Evolutionary conservation across 768 basidiomycete species (phyloP), one percentile per base, ranked within the genome.

Genomic region (Kwoniella dendrophila): DNA sequence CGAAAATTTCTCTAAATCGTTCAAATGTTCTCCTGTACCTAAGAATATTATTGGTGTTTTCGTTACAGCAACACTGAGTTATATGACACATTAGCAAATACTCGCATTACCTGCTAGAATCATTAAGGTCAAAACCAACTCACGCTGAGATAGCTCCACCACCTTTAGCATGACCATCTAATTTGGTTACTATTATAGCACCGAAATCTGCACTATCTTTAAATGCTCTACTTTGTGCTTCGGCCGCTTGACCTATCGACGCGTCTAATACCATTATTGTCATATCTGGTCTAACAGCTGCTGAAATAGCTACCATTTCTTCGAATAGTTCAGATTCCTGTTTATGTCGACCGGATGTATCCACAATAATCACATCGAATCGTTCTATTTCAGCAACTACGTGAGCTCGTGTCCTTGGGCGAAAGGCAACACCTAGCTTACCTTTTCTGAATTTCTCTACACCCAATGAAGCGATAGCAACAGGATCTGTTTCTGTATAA

Each of bases 91-190:
- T 56, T 30, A 58, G 29, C 16, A n/a, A n/a, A n/a, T n/a, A n/a
- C n/a, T n/a, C n/a, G n/a, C n/a, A n/a, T n/a, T n/a, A n/a, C n/a
- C n/a, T n/a, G n/a, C n/a, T n/a, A n/a, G n/a, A n/a, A n/a, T n/a
- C 54, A 26, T 16, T 8, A 36, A 16, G 3, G 16, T 14, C 16
- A 49, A 12, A 7, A 3, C 24, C 18, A 44, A 84, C 92, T 62
- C 81, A 97, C 95, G 95, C 95, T 45, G 96, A 99, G 63, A 99
- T 98, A 30, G 96, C 96, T 24, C 96, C 96, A 78, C 96, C 96
- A 58, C 96, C 96, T 78, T 96, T 98, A 0, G 96, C 96, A 72
- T 99, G 96, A 3, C 96, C 96, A 71, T 99, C 96, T 87, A 99
- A 92, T 81, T 99, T 99, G 11, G 96, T 99, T 16, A 99, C 96